Evolutionary conservation across 768 basidiomycete genomes (phyloP).

Genomic region (Lactarius deliciosus): DNA sequence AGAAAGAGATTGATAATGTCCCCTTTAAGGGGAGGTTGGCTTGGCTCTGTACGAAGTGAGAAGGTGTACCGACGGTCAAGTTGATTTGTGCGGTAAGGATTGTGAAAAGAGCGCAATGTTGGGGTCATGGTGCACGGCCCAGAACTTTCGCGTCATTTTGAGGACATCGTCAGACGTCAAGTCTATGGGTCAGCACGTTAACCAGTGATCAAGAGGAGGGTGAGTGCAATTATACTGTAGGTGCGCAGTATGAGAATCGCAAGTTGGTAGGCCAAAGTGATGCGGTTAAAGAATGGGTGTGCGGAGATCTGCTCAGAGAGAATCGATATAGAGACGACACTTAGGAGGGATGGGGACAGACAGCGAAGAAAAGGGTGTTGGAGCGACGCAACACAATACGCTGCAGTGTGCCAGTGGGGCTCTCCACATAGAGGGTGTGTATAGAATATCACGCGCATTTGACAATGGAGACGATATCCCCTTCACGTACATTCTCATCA

Average conservation of each 20-base stretch:
- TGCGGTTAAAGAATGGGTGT: conserved; percentile 16
- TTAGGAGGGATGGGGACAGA: neutral
- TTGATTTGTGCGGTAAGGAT: conserved; percentile 54
- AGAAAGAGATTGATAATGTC: conserved; percentile 41
- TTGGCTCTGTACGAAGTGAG: conserved; percentile 47
- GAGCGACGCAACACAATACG: neutral
- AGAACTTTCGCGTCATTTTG: conserved; percentile 49
- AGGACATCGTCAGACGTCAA: conserved; percentile 50
- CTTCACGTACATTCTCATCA: neutral
- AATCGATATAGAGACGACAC: conserved; percentile 2
- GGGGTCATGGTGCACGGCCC: conserved; percentile 55
- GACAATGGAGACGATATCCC: neutral
- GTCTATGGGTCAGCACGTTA: conserved; percentile 27
- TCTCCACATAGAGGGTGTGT: neutral
- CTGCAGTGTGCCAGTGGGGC: neutral
- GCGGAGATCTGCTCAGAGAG: conserved; percentile 12
- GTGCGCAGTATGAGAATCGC: conserved; percentile 14
- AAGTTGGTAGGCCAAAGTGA: conserved; percentile 19
- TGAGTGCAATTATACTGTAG: conserved; percentile 10
- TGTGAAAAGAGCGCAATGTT: conserved; percentile 50
- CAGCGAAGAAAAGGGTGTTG: neutral
- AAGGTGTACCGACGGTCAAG: conserved; percentile 53
- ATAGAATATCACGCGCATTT: neutral
- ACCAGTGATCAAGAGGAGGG: neutral
- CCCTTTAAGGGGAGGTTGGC: conserved; percentile 52